Evolutionary conservation across 2,329 filamentous ascomycete genomes (phyloP).

Genomic region (Aureobasidium sp.): DNA sequence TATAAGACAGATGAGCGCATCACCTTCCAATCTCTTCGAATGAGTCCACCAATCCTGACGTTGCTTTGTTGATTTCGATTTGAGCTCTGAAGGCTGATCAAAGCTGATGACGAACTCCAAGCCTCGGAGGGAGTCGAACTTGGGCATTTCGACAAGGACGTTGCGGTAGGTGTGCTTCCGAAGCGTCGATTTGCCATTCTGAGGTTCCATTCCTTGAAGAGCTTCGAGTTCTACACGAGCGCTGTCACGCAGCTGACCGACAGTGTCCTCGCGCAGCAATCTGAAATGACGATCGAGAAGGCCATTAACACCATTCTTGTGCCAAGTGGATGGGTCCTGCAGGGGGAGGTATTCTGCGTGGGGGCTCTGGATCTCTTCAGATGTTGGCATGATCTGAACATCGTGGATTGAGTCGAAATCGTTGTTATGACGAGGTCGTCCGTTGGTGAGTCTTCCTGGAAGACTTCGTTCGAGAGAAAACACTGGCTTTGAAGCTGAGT

Average conservation of each 20-base stretch:
- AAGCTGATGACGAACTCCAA: slow-evolving; percentile 53
- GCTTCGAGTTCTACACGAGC: slow-evolving; percentile 46
- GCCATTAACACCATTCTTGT: slow-evolving; percentile 50
- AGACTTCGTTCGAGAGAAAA: slow-evolving; percentile 24
- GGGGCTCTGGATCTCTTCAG: slow-evolving; percentile 49
- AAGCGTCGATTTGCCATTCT: neutral
- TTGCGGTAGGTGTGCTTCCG: slow-evolving; percentile 40
- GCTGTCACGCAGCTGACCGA: slow-evolving; percentile 59
- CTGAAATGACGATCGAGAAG: slow-evolving; percentile 63
- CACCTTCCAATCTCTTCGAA: slow-evolving; percentile 54
- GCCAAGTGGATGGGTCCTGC: slow-evolving; percentile 42
- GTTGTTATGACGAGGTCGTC: slow-evolving; percentile 54
- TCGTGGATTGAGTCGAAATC: slow-evolving; percentile 52
- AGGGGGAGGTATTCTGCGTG: slow-evolving; percentile 51
- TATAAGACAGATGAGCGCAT: slow-evolving; percentile 58
- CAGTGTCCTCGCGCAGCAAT: slow-evolving; percentile 61
- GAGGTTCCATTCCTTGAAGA: slow-evolving; percentile 29
- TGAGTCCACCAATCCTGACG: slow-evolving; percentile 58
- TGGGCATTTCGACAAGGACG: slow-evolving; percentile 35
- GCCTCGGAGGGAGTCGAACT: slow-evolving; percentile 45
- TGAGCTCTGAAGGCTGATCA: slow-evolving; percentile 45
- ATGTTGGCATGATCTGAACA: slow-evolving; percentile 58
- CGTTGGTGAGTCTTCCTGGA: slow-evolving; percentile 37
- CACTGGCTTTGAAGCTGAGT: neutral
- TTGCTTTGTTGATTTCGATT: slow-evolving; percentile 28